Evolutionary conservation across 1,139 yeast species (phyloP).

Genomic region (Candida pseudoviswanathii): DNA sequence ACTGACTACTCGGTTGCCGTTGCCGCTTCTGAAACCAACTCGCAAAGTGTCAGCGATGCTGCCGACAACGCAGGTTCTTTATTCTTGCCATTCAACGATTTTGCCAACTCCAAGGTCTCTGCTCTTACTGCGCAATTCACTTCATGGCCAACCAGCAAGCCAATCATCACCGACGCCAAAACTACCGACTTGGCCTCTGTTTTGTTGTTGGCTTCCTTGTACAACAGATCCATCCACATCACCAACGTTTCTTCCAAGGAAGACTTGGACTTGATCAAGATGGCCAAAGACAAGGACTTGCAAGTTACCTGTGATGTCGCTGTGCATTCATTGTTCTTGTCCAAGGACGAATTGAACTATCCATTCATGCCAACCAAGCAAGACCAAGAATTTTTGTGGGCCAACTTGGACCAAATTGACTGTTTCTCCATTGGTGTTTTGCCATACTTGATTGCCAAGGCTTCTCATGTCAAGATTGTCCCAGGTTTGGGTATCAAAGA

Average conservation of each 20-base stretch:
- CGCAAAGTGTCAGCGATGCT: conserved; percentile 62
- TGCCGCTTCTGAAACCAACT: conserved; percentile 78
- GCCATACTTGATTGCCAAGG: conserved; percentile 73
- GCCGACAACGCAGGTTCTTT: conserved; percentile 74
- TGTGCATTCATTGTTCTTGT: conserved; percentile 74
- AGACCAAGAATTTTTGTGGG: conserved; percentile 87
- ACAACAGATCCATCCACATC: conserved; percentile 83
- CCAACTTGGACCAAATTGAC: conserved; percentile 68
- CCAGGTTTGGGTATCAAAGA: conserved; percentile 82
- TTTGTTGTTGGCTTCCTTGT: conserved; percentile 84
- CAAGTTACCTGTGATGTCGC: conserved; percentile 91
- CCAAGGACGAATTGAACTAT: conserved; percentile 70
- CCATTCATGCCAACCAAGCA: conserved; percentile 74
- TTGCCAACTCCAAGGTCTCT: conserved; percentile 69
- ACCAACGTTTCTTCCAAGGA: conserved; percentile 82
- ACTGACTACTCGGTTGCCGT: conserved; percentile 83
- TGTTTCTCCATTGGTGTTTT: conserved; percentile 84
- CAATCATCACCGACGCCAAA: conserved; percentile 89
- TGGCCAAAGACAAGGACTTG: conserved; percentile 82
- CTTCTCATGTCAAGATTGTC: conserved; percentile 57
- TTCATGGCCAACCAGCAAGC: conserved; percentile 82
- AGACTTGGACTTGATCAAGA: conserved; percentile 79
- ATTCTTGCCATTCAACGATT: conserved; percentile 78
- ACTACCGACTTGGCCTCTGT: conserved; percentile 92
- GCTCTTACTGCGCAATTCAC: conserved; percentile 78